Evolutionary conservation across 768 basidiomycete genomes (phyloP).

Genomic region (Suillus bovinus): DNA sequence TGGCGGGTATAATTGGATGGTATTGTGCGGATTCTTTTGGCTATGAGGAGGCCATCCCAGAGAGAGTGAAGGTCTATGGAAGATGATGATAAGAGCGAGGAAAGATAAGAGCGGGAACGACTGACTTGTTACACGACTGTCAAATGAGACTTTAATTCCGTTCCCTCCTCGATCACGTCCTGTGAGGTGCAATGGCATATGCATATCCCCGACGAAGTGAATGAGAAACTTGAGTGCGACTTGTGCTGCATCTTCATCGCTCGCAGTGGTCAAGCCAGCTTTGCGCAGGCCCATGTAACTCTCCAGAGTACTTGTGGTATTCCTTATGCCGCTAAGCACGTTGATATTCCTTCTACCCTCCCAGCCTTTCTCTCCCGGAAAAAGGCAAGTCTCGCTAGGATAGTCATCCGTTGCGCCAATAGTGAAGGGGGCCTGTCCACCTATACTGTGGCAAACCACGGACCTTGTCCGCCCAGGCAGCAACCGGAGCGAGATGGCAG

Average conservation of each 20-base stretch:
- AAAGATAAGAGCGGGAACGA: too few relatives aligned
- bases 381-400: slow-evolving; percentile 73
- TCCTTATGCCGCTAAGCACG: slow-evolving; percentile 76
- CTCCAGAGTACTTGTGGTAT: slow-evolving; percentile 65
- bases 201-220: slow-evolving; percentile 93
- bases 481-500: slow-evolving; percentile 83
- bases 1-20: slow-evolving; percentile 83
- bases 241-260: slow-evolving; percentile 45
- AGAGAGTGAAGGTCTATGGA: too few relatives aligned
- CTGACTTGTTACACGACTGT: too few relatives aligned
- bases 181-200: slow-evolving; percentile 93
- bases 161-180: too few relatives aligned
- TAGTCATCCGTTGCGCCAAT: slow-evolving; percentile 76
- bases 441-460: slow-evolving; percentile 52
- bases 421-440: slow-evolving; percentile 78
- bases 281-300: slow-evolving; percentile 39
- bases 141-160: too few relatives aligned
- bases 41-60: too few relatives aligned
- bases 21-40: too few relatives aligned
- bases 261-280: slow-evolving; percentile 3
- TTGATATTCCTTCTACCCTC: slow-evolving; percentile 55
- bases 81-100: too few relatives aligned
- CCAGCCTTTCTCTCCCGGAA: slow-evolving; percentile 80
- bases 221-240: slow-evolving; percentile 91
- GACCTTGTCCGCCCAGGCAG: slow-evolving; percentile 85